A percentile compares a stretch with the other conserved stretches of the same genome.
These are phyloP conservation scores for Malus hybrid DNA, from an alignment of 331 rosid species.

Conservation along the genomic window DNA sequence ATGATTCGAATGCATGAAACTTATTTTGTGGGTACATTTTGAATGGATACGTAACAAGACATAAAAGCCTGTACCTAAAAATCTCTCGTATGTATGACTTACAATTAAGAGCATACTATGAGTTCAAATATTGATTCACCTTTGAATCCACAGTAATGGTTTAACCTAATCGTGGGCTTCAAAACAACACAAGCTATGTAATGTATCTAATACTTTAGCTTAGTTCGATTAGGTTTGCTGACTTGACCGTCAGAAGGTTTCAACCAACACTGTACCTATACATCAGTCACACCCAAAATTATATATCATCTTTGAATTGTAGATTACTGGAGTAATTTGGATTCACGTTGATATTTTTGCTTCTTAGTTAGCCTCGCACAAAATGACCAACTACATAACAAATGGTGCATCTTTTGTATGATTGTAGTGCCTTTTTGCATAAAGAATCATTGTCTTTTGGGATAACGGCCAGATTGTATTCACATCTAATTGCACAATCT, in stretches of 20 bases:
- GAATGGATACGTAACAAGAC: no score
- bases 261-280: no score
- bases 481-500: background rate
- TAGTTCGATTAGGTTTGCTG: background rate
- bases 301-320: no score
- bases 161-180: background rate
- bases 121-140: background rate
- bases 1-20: no score
- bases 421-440: background rate
- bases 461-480: background rate
- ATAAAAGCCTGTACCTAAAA: no score
- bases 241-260: background rate
- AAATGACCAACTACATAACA: background rate
- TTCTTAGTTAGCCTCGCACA: background rate
- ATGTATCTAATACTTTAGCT: no score
- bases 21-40: no score
- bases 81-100: no score
- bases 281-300: background rate
- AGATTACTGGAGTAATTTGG: background rate
- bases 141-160: background rate
- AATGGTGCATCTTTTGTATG: background rate
- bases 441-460: background rate
- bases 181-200: background rate
- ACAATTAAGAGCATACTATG: background rate
- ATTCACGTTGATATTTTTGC: background rate